phyloP scores from a whole-genome alignment of 306 rosid species.

The apple (Malus domestica) region ASM211411v1 NC_041800.1:31532733-31533232 shows the following conservation, averaged over 20 bases:
- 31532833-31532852: no score
- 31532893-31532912: no score
- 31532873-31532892: no score
- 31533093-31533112: background rate
- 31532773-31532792: no score
- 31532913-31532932: no score
- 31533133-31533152: constrained; percentile 14
- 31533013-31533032: background rate
- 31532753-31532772: no score
- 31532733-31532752: no score
- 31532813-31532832: no score
- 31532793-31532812: no score
- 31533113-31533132: background rate
- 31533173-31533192: background rate
- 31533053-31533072: background rate
- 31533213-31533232: background rate
- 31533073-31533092: background rate
- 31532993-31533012: background rate
- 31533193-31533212: background rate
- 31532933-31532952: background rate
- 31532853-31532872: no score
- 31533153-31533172: background rate
- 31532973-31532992: background rate
- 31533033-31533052: background rate
- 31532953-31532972: constrained; percentile 4